Percentiles rank a stretch among this genome's conserved stretches.
Conservation (phyloP, 331 rosid species). For the Dryas integrifolia region DNA sequence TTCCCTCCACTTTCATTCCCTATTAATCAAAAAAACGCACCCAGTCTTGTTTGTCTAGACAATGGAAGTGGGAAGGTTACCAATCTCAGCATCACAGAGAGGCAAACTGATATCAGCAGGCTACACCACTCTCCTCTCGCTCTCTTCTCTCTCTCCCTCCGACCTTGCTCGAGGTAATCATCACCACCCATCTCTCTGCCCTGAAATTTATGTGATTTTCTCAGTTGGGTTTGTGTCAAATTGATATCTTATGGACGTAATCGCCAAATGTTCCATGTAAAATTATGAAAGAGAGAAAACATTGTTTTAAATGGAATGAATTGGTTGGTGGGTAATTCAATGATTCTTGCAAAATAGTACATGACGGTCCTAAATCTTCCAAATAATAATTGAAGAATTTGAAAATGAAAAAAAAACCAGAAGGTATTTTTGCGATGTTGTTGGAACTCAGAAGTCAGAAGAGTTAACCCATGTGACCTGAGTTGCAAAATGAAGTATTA, state of each 20-base stretch:
- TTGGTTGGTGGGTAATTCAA: neutral
- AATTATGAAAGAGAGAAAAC: neutral
- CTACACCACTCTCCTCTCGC: constrained; percentile 52
- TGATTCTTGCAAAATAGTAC: too few species aligned
- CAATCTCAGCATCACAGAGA: constrained; percentile 71
- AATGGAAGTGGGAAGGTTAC: constrained; percentile 83
- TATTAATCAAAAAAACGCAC: too few species aligned
- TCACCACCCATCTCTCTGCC: neutral
- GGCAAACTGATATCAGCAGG: constrained; percentile 78
- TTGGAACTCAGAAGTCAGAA: neutral
- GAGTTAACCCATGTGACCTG: neutral
- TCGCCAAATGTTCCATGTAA: constrained; percentile 16
- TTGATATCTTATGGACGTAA: neutral
- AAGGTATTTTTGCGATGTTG: neutral
- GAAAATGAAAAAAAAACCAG: neutral
- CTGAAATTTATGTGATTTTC: neutral
- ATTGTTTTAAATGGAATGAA: neutral
- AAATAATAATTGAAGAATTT: neutral
- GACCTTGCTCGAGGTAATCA: constrained; percentile 64
- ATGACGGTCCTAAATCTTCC: neutral
- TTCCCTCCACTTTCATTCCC: constrained; percentile 6
- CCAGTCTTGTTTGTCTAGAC: too few species aligned
- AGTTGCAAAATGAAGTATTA: neutral
- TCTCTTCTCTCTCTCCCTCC: constrained; percentile 49
- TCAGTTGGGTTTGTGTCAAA: neutral